phyloP scores from a whole-genome alignment of 257 asterid species.

The Solanum tarijense region DNA sequence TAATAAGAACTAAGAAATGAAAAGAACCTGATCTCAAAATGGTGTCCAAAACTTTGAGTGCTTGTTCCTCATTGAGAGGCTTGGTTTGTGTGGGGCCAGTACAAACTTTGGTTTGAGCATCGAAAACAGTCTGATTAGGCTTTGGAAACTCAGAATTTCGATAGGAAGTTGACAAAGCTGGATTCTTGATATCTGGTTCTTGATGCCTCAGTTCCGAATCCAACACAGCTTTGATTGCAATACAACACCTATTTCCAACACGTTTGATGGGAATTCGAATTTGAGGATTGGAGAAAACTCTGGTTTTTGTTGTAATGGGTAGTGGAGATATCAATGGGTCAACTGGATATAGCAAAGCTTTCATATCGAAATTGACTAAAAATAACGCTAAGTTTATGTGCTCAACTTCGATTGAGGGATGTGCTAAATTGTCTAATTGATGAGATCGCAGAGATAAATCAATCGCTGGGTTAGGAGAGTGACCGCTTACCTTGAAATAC shows the following conservation, averaged over 20 bases:
- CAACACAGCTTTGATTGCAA: slow-evolving; percentile 21
- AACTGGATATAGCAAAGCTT: slow-evolving; percentile 20
- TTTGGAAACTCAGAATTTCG: slow-evolving; percentile 36
- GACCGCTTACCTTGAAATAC: neutral
- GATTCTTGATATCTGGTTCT: slow-evolving; percentile 33
- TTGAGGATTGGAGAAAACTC: slow-evolving; percentile 2
- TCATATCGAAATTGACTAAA: slow-evolving; percentile 14
- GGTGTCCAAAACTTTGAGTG: slow-evolving; percentile 80
- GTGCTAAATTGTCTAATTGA: neutral
- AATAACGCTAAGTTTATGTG: neutral
- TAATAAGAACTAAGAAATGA: neutral
- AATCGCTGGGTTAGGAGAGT: neutral
- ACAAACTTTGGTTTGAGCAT: slow-evolving; percentile 88
- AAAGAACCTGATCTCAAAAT: slow-evolving; percentile 64
- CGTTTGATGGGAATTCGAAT: neutral
- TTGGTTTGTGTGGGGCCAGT: slow-evolving; percentile 92
- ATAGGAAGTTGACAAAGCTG: slow-evolving; percentile 60
- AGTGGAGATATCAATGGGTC: slow-evolving; percentile 21
- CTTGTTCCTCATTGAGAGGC: slow-evolving; percentile 84
- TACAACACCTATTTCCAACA: neutral
- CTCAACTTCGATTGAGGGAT: neutral
- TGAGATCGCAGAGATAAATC: neutral
- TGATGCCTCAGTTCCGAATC: slow-evolving; percentile 27
- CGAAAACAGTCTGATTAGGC: slow-evolving; percentile 78
- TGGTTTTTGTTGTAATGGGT: slow-evolving; percentile 14